Evolutionary conservation across 805 yeast species (phyloP), one percentile per base, ranked within the genome.

Genomic region (Barnettozyma siamensis): DNA sequence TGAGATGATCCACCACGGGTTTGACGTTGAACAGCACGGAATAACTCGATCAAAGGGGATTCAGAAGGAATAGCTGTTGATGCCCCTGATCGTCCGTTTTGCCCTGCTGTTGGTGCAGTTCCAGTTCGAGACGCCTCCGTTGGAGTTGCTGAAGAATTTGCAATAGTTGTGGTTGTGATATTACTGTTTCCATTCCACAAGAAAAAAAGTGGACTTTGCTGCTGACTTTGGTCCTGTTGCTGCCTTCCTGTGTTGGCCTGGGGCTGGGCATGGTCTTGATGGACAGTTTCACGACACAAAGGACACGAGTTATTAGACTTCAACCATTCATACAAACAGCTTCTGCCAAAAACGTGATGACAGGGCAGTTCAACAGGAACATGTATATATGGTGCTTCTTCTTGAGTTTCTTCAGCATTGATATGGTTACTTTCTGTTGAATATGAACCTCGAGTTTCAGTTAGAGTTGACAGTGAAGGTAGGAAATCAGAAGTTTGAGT

Each of bases 281-380:
- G 52, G 8, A 53, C 52, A 17, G 71, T 65, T 15, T 67, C 67
- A 43, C 98, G 77, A 59, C 99, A 91, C 35, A 91, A 63, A 0
- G 99, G 99, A 59, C 98, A 89, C 2, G 87, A 76, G 24, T 76
- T 73, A 52, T 83, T 80, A 19, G 75, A 65, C 45, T 72, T 74
- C 38, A 91, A 73, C 99, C 99, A 91, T 51, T 83, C 86, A 43
- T 70, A 75, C 19, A 88, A 66, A 65, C 99, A 91, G n/a, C 76
- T 73, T 46, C 80, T 72, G 7, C 99, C 98, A 67, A 93, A 91
- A 0, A 79, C 57, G 57, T 91, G 99, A 8, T 78, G 78, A 60
- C 99, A 91, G 0, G 95, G 93, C 73, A 91, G 69, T 43, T 73
- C 66, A 1, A 84, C 69, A 0, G 96, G 83, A 4, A 71, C 60